Evolutionary conservation across 306 rosid genomes (phyloP), one percentile per base, ranked within the genome.

Genomic region (Oemleria cerasiformis): DNA sequence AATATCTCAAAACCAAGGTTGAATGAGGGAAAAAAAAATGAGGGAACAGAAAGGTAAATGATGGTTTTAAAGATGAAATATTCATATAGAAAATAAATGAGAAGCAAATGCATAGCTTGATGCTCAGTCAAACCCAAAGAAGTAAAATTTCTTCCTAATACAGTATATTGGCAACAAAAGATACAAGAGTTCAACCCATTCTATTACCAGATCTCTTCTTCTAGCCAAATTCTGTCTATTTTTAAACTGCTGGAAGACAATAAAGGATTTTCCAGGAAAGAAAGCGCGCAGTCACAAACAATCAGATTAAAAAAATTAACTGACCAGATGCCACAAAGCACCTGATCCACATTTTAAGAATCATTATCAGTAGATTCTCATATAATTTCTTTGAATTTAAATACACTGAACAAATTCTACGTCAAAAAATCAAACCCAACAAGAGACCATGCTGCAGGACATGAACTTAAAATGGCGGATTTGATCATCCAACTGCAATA

Each of bases 311-410:
- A 36, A 3, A 36, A 60, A 36, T 12, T 7, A 7, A 60, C 36
- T 6, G 63, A 17, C 41, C 63, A 58, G 63, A 14, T 58, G 7
- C 2, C 30, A 13, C 1, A 4, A 58, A 5, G 9, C 63, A 23
- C 2, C 17, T 58, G 14, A 5, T 11, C 61, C 19, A 5, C 61
- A 9, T 55, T 8, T 12, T 9, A 55, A 19, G 60, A n/a, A 53
- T 23, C 61, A 10, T 11, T 55, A 20, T 55, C 61, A 21, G 2
- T 25, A 34, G 2, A 25, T 58, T 25, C 40, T 58, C 39, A 13
- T 58, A 23, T 58, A 58, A 23, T 25, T 25, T 58, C 63, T 58
- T 51, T n/a, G n/a, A n/a, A n/a, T n/a, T n/a, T n/a, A n/a, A n/a
- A n/a, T n/a, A n/a, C n/a, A n/a, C n/a, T n/a, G n/a, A n/a, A n/a